Evolutionary conservation across 768 basidiomycete species (phyloP), one percentile per base, ranked within the genome.

Genomic region (Collybiopsis confluens): DNA sequence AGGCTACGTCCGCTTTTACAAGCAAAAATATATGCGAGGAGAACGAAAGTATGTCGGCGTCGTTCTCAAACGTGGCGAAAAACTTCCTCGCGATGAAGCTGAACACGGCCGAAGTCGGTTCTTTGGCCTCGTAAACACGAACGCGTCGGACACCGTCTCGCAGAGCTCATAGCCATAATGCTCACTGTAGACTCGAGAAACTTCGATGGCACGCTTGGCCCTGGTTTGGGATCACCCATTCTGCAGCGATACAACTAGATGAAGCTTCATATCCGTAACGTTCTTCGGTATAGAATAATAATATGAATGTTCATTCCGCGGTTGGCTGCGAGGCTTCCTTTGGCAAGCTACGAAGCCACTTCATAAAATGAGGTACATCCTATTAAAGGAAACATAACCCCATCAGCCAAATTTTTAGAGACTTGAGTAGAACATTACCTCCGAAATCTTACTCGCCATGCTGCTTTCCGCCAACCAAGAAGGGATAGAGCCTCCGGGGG

Each of bases 1-100:
- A 0, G 97, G 97, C 11, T 93, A 82, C 64, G 91, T 99, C 36
- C 90, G 93, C 38, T 98, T 94, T 72, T 99, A 97, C 83, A 88
- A 85, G 68, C 74, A 83, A 66, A 87, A 85, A 54, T 84, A 82
- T 73, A 78, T 84, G 75, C 77, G 83, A 26, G 79, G 82, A 45
- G 83, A 89, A 61, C 82, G 90, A 47, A 84, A 82, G 62, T 92
- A 80, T 61, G 78, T 98, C 43, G 97, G 97, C 26, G 77, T 99
- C 30, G 92, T 91, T 7, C 76, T 89, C 24, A 78, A 85, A 45
- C 83, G 84, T 47, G 90, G 90, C 28, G 94, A 99, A 63, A 82
- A 76, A 56, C 79, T 99, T 18, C 97, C 97, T 4, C 79, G 95
- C 48, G 86, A 97, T 64, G 88, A 91, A 64, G 67, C 72, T 0